Evolutionary conservation across 2,329 filamentous ascomycete species (phyloP).

Genomic region (Cytospora schulzeri): DNA sequence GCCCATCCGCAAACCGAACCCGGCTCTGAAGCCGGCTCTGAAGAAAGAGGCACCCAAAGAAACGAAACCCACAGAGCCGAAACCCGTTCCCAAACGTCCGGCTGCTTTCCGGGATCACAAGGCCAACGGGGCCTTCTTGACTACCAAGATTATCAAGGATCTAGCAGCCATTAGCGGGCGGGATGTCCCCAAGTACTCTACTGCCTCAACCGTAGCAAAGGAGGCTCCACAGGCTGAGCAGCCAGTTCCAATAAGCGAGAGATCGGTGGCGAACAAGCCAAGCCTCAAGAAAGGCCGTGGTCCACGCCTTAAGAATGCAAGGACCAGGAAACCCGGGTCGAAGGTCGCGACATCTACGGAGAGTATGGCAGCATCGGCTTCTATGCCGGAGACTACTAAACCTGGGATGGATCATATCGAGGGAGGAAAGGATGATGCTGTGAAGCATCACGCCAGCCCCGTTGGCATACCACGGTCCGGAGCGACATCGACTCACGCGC

Average conservation of each 20-base stretch:
- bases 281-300: constrained; percentile 15
- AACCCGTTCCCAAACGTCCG: constrained; percentile 42
- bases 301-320: constrained; percentile 27
- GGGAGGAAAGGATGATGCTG: background rate
- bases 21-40: constrained; percentile 14
- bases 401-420: background rate
- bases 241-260: background rate
- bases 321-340: constrained; percentile 9
- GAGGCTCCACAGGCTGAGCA: background rate
- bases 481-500: background rate
- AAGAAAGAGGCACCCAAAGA: constrained; percentile 32
- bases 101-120: constrained; percentile 50
- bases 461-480: background rate
- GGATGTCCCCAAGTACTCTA: constrained; percentile 10
- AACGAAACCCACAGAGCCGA: constrained; percentile 30
- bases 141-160: constrained; percentile 45
- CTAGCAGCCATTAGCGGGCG: constrained; percentile 41
- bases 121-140: constrained; percentile 48
- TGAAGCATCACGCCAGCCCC: background rate
- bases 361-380: background rate
- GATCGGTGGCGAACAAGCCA: background rate
- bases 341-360: background rate
- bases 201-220: background rate
- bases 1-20: constrained; percentile 19
- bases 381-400: background rate